These are phyloP conservation scores for Beta corolliflora DNA, from an alignment of 179 eudicot genomes.

Conservation along the genomic window DNA sequence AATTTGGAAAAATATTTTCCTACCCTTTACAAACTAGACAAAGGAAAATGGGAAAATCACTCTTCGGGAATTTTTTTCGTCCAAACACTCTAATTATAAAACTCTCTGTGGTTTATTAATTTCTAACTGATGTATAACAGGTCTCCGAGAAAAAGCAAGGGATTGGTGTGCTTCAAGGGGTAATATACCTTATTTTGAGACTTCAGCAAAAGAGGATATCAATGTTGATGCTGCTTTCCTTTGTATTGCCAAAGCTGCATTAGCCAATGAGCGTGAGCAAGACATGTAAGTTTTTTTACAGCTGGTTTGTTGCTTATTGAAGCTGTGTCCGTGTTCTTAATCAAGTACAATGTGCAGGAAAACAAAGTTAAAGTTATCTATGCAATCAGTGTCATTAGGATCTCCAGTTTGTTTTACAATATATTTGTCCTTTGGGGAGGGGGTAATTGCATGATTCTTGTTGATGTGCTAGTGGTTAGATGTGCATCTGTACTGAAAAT, in stretches of 20 bases:
- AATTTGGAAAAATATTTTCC: no score
- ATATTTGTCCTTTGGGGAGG: neutral
- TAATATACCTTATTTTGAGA: constrained; percentile 62
- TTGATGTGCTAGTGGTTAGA: neutral
- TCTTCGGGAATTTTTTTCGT: no score
- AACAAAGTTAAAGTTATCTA: neutral
- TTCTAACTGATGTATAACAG: constrained; percentile 32
- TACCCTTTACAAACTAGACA: no score
- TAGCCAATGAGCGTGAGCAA: constrained; percentile 64
- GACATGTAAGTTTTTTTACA: constrained; percentile 50
- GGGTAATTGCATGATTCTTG: neutral
- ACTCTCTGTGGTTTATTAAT: constrained; percentile 4
- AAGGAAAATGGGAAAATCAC: no score
- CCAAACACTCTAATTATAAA: neutral
- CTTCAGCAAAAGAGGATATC: constrained; percentile 64
- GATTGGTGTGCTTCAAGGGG: constrained; percentile 71
- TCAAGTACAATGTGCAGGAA: neutral
- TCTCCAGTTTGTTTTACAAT: neutral
- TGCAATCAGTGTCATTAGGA: neutral
- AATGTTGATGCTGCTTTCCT: constrained; percentile 62
- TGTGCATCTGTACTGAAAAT: neutral
- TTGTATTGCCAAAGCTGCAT: constrained; percentile 58
- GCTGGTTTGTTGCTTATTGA: neutral
- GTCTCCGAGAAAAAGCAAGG: constrained; percentile 68
- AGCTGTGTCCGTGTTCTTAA: constrained; percentile 5